A percentile compares a stretch with the other conserved stretches of the same genome.
phyloP scores from a whole-genome alignment of 306 rosid genomes.

The Corylus avellana region DNA sequence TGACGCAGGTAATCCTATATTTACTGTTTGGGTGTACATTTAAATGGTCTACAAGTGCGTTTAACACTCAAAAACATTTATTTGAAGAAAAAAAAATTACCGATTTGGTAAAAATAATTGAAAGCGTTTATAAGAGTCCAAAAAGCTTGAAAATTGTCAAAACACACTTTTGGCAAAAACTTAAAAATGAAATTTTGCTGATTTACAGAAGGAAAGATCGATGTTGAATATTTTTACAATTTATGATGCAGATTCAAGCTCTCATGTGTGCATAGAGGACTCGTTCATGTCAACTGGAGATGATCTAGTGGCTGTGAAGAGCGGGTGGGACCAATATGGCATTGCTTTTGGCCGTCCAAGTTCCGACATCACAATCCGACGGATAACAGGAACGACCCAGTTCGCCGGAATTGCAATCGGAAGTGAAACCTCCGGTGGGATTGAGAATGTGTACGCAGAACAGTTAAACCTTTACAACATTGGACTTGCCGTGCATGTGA shows the following conservation, averaged over 20 bases:
- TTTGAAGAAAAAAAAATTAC: too few relatives aligned
- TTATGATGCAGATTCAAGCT: constrained; percentile 72
- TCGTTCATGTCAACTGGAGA: constrained; percentile 83
- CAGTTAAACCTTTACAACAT: constrained; percentile 70
- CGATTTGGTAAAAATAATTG: too few relatives aligned
- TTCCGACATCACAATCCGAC: constrained; percentile 67
- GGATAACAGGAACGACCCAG: constrained; percentile 75
- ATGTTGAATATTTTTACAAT: background rate
- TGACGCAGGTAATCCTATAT: constrained; percentile 70
- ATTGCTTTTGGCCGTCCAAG: constrained; percentile 77
- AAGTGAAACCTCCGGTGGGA: constrained; percentile 97
- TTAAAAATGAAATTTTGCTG: too few relatives aligned
- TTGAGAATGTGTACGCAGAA: constrained; percentile 72
- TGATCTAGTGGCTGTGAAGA: constrained; percentile 87
- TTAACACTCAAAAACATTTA: too few relatives aligned
- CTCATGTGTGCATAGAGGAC: constrained; percentile 89
- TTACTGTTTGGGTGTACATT: background rate
- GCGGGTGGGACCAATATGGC: constrained; percentile 94
- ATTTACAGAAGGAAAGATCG: too few relatives aligned
- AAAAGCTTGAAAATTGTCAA: too few relatives aligned
- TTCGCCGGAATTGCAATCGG: constrained; percentile 81
- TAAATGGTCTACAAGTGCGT: too few relatives aligned
- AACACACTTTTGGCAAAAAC: too few relatives aligned
- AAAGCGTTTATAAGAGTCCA: too few relatives aligned
- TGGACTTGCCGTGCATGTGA: constrained; percentile 85